Base-by-base conservation (phyloP, 768 basidiomycete genomes). In the Tylopilus balloui region DNA sequence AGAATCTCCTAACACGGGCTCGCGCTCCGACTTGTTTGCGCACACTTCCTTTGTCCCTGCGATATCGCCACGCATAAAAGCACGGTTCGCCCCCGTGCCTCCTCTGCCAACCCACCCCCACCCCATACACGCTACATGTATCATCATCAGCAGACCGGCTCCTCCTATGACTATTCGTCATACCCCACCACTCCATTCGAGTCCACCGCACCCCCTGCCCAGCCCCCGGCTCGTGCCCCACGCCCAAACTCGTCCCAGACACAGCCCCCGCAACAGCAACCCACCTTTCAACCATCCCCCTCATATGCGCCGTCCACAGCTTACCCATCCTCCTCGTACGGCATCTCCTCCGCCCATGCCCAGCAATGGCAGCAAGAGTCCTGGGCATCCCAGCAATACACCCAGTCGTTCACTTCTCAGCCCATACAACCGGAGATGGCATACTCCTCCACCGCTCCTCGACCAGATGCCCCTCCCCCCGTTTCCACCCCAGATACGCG, bases 91-190 rank as follows among this genome's bases (percentile, higher is more conserved):
- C 52, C 52, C 57, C 54, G 51, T 53, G 50, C 45, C 39, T 53
- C 55, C 55, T 50, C 37, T 51, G 41, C 17, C 54, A 46, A 42
- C 37, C 51, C 55, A 77, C 76, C 77, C 71, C 78, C 31, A 68
- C 78, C 36, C 78, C 79, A 5, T 38, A 70, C 73, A 45, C 72
- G 77, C 50, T 80, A 81, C 59, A 70, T 80, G 64, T 84, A 84
- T 62, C 73, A 74, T 45, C 68, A 73, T 50, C 70, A 75, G 45
- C 73, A 71, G 17, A 71, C 71, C 28, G 62, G 68, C 31, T 70
- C 70, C 47, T 57, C 71, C 50, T 84, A 85, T 61, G 78, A 77
- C 54, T 81, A 80, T 62, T 41, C 74, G 25, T 63, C 72, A 47
- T 76, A 78, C 51, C 66, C 61, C 23, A 56, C 60, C 24, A 50